phyloP scores from a whole-genome alignment of 139 green algal species.

The Nannochloris sp. region DNA sequence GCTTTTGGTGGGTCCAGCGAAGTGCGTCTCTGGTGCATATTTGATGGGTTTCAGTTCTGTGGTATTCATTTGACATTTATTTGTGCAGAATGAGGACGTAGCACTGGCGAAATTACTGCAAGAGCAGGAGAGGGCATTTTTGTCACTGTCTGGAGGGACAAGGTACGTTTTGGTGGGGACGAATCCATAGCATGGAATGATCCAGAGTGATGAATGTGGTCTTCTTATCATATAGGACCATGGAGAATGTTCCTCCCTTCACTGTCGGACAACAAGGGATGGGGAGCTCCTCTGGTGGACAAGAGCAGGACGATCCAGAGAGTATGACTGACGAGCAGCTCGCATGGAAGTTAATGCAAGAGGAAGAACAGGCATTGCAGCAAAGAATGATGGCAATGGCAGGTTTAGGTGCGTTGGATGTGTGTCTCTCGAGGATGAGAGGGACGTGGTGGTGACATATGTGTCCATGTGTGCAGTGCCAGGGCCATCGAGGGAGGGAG shows the following conservation, averaged over 20 bases:
- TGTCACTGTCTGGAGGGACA: constrained; percentile 20
- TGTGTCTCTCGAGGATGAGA: neutral
- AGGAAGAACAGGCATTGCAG: constrained; percentile 35
- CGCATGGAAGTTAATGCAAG: constrained; percentile 27
- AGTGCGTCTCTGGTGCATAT: too few relatives aligned
- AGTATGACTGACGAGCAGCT: constrained; percentile 17
- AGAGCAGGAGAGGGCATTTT: constrained; percentile 35
- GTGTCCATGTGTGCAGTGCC: too few relatives aligned
- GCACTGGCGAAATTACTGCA: constrained; percentile 37
- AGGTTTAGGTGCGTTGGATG: constrained; percentile 6
- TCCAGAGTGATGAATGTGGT: neutral
- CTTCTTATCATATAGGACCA: neutral
- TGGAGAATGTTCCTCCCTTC: constrained; percentile 12
- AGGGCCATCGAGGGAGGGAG: too few relatives aligned
- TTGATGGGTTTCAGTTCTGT: neutral
- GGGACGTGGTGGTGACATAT: neutral
- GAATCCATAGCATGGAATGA: neutral
- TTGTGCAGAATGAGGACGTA: constrained; percentile 12
- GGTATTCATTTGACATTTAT: neutral
- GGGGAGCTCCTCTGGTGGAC: neutral
- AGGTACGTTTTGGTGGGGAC: constrained; percentile 7
- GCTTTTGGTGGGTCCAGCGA: too few relatives aligned
- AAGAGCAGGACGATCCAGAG: neutral
- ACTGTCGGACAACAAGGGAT: neutral
- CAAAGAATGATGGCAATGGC: constrained; percentile 25